These are phyloP conservation scores for Tubosaeta brunneosetosa DNA, from an alignment of 768 basidiomycete species.

Conservation along the genomic window DNA sequence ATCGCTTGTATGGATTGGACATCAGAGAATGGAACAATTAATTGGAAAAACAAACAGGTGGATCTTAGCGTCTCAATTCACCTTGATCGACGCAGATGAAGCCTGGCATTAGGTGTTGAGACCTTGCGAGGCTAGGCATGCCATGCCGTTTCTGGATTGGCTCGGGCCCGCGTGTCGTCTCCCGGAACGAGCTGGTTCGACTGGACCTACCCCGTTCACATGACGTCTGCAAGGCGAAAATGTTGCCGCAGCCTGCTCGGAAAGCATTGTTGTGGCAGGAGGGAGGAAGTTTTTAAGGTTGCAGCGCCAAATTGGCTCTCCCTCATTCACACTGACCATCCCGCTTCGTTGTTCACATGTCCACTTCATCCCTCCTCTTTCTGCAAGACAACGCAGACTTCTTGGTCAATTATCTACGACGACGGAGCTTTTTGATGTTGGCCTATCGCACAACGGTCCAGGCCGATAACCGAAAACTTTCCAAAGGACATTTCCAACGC, in stretches of 20 bases:
- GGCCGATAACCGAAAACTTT: no score
- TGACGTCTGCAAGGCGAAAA: neutral
- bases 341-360: neutral
- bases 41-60: neutral
- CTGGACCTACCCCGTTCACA: neutral
- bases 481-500: neutral
- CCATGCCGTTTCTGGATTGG: neutral
- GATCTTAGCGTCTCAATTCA: neutral
- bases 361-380: neutral
- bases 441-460: neutral
- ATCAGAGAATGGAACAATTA: neutral
- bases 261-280: neutral
- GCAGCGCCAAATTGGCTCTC: neutral
- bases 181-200: constrained; percentile 9
- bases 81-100: neutral
- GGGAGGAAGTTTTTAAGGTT: neutral
- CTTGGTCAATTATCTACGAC: neutral
- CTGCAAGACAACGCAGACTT: neutral
- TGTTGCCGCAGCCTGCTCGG: neutral
- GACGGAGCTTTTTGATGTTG: neutral
- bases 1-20: neutral
- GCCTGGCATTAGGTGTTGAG: neutral
- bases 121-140: neutral
- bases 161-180: neutral
- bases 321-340: neutral